Evolutionary conservation across 257 asterid genomes (phyloP).

Genomic region (Coffea canephora): DNA sequence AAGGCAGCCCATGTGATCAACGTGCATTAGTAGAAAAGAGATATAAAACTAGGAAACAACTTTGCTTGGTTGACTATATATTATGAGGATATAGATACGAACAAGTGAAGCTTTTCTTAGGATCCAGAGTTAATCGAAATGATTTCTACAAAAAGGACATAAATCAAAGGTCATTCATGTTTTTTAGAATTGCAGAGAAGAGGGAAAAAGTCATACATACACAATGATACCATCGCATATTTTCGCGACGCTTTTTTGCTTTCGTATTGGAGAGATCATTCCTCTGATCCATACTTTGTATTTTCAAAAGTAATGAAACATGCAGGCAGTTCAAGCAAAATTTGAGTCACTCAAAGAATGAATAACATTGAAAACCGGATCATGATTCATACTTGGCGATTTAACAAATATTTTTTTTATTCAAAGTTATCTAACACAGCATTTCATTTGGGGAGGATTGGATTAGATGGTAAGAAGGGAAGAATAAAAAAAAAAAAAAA

Average conservation of each 20-base stretch:
- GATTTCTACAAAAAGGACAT: neutral
- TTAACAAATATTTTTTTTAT: no score
- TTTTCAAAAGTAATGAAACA: neutral
- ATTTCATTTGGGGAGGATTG: no score
- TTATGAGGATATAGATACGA: neutral
- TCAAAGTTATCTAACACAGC: no score
- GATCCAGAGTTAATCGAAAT: neutral
- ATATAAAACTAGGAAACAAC: conserved; percentile 1
- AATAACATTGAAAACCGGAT: neutral
- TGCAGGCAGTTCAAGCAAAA: neutral
- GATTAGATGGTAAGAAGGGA: no score
- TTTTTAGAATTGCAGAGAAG: no score
- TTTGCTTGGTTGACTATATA: neutral
- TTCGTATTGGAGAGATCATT: neutral
- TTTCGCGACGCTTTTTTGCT: neutral
- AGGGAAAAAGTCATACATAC: neutral
- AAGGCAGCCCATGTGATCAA: conserved; percentile 6
- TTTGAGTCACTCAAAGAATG: neutral
- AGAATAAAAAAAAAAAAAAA: no score
- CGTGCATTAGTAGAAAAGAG: neutral
- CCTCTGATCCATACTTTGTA: neutral
- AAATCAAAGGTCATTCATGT: neutral
- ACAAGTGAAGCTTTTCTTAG: neutral
- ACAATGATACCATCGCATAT: neutral
- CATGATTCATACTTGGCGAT: neutral